Evolutionary conservation across 139 green algal species (phyloP), one percentile per base, ranked within the genome.

Genomic region (Chlamydomonas sp.): DNA sequence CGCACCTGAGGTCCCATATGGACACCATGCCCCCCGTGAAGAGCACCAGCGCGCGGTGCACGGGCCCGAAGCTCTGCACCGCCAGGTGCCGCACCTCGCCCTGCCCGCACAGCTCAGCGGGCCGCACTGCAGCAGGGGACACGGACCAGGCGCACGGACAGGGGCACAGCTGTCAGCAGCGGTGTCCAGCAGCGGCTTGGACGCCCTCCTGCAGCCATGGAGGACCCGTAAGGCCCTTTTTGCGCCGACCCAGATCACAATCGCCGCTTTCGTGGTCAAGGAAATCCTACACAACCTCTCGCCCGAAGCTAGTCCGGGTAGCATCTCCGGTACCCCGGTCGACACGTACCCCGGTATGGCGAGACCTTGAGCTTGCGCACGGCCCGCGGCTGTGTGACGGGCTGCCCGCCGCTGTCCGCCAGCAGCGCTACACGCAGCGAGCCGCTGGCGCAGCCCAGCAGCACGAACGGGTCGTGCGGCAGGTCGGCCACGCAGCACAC

Each of bases 1-100:
- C 85, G 58, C 78, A 90, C 84, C 89, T 85, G 17, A 94, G 79
- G 86, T 94, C 91, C 92, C 92, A 94, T 15, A 94, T 69, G 1
- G 78, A 73, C 5, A 83, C 85, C 74, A 76, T 86, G 72, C 72
- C 86, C 58, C 6, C 67, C 67, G 76, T 85, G 76, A 90, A 88
- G n/a, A 92, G 75, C 62, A 80, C 87, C 63, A 92, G 83, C 68
- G 81, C 83, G 1, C 88, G 78, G 73, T 89, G 89, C 5, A 87
- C 69, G 31, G 61, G 78, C 15, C 74, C 77, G 59, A 78, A 84
- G 64, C 83, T 62, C 77, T 91, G 88, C 5, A 91, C 85, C 57
- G 82, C 85, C 78, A 93, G 63, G 63, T 88, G 78, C 73, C 72
- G 85, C 75, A 92, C 77, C 72, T 85, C 79, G 7, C 89, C 89